Evolutionary conservation across 768 basidiomycete species (phyloP).

Genomic region (Suillus americanus): DNA sequence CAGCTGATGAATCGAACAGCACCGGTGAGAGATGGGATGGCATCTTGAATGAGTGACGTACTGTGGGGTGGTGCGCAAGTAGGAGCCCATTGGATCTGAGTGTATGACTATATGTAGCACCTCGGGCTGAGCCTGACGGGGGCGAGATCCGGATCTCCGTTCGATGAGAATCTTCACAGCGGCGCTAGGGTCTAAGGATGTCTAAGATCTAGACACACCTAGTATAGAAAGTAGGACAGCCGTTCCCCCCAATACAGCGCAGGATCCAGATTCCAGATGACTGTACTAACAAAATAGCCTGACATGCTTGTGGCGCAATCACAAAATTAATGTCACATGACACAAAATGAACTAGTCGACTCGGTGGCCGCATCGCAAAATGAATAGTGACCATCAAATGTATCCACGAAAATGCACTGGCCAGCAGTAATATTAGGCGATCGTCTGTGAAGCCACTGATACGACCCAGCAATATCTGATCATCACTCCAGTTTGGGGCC

Average conservation of each 20-base stretch:
- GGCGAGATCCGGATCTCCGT: background rate
- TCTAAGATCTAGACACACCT: background rate
- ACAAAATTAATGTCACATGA: background rate
- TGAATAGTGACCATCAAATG: too few species aligned
- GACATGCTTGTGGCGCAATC: too few species aligned
- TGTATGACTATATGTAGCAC: background rate
- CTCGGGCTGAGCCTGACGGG: background rate
- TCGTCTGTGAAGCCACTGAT: too few species aligned
- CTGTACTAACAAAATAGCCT: too few species aligned
- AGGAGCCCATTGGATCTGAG: background rate
- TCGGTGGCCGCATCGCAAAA: too few species aligned
- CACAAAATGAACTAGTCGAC: background rate
- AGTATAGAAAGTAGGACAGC: too few species aligned
- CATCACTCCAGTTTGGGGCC: background rate
- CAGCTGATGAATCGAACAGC: background rate
- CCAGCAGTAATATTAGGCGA: too few species aligned
- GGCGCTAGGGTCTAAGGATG: background rate
- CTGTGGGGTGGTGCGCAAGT: background rate
- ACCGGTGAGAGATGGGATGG: background rate
- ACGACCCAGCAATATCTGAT: too few species aligned
- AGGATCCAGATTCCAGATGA: too few species aligned
- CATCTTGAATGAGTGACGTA: background rate
- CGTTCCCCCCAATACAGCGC: too few species aligned
- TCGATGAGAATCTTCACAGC: background rate
- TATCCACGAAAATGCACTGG: too few species aligned